Conservation (phyloP, 345 rosid genomes). For the Brassica juncea region DNA sequence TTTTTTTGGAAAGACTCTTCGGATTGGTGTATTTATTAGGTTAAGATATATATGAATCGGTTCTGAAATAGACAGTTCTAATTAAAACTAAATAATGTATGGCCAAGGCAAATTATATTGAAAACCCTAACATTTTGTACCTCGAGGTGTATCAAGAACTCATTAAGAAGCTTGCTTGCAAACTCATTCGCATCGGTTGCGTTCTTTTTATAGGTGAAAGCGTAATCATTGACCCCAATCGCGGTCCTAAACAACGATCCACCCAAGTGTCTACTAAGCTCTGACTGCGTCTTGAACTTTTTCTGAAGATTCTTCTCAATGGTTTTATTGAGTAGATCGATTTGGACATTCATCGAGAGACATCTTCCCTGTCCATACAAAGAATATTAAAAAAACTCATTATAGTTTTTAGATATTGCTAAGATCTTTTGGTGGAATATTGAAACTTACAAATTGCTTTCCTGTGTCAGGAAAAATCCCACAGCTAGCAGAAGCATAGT, state of each 20-base stretch:
- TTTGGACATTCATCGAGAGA: conserved; percentile 37
- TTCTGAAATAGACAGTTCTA: neutral
- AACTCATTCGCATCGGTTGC: conserved; percentile 1
- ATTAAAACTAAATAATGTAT: neutral
- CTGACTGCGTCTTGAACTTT: conserved; percentile 13
- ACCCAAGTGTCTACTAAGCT: conserved; percentile 27
- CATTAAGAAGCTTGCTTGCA: conserved; percentile 29
- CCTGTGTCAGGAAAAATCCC: conserved; percentile 33
- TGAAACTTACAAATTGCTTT: conserved; percentile 14
- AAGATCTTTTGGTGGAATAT: conserved; percentile 4
- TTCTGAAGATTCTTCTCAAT: conserved; percentile 25
- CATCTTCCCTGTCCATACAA: conserved; percentile 34
- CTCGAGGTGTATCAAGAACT: conserved; percentile 21
- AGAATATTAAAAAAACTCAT: neutral
- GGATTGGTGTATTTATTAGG: too few species aligned
- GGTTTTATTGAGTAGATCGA: conserved; percentile 26
- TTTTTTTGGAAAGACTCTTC: too few species aligned
- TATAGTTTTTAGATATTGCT: neutral
- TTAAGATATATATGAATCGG: too few species aligned
- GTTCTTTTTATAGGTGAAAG: neutral
- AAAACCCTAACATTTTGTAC: neutral
- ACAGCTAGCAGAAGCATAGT: conserved; percentile 44
- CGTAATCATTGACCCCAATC: conserved; percentile 39
- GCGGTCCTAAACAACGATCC: conserved; percentile 31
- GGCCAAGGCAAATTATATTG: neutral